Conservation (phyloP, 2,329 filamentous ascomycete genomes). For the Tolypocladium tundrense region DNA sequence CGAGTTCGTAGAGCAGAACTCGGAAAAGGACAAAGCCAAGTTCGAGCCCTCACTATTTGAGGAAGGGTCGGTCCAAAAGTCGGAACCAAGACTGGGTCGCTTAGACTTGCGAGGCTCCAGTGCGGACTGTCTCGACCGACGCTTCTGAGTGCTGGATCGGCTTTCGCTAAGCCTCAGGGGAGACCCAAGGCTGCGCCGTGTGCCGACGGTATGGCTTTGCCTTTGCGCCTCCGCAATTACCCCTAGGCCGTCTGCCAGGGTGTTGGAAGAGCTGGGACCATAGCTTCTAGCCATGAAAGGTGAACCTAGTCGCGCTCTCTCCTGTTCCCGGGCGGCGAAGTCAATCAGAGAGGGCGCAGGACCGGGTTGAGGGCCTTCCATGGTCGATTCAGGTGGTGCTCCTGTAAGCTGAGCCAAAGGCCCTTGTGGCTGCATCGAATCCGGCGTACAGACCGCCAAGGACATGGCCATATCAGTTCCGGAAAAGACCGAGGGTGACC, state of each 20-base stretch:
- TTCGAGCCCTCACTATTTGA: slow-evolving; percentile 11
- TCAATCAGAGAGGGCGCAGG: slow-evolving; percentile 2
- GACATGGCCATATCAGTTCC: slow-evolving; percentile 54
- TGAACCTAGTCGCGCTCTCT: slow-evolving; percentile 34
- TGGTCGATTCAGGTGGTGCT: slow-evolving; percentile 18
- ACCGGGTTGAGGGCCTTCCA: slow-evolving; percentile 4
- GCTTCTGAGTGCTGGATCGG: slow-evolving; percentile 44
- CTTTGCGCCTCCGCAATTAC: slow-evolving; percentile 21
- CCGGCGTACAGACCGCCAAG: slow-evolving; percentile 50
- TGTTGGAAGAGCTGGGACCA: slow-evolving; percentile 48
- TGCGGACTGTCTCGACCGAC: slow-evolving; percentile 35
- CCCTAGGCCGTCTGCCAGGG: slow-evolving; percentile 28
- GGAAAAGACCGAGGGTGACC: slow-evolving; percentile 41
- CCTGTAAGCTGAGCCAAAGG: slow-evolving; percentile 50
- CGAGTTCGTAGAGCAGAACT: slow-evolving; percentile 23
- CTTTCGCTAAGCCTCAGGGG: slow-evolving; percentile 41
- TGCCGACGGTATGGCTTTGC: slow-evolving; percentile 39
- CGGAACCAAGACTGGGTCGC: slow-evolving; percentile 43
- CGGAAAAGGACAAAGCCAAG: slow-evolving; percentile 11
- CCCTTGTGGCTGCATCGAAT: slow-evolving; percentile 53
- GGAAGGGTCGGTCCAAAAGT: slow-evolving; percentile 41
- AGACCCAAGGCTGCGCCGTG: slow-evolving; percentile 40
- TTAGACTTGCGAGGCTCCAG: slow-evolving; percentile 37
- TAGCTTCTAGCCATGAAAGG: slow-evolving; percentile 50
- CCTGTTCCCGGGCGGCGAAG: background rate